Conservation (phyloP, 352 stramenopile genomes). For the Globisporangium nodosum region DNA sequence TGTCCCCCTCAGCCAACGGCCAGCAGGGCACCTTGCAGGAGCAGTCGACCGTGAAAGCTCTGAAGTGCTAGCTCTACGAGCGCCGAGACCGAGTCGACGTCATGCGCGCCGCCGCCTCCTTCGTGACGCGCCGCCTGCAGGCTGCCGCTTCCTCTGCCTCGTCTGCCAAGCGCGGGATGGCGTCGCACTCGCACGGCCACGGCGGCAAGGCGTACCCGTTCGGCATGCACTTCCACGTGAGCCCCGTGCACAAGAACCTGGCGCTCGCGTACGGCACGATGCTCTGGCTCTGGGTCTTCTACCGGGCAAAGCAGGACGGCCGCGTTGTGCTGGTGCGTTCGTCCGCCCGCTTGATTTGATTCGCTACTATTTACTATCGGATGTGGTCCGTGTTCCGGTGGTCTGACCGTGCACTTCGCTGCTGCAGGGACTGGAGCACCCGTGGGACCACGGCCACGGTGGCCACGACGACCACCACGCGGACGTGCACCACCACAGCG, state of each 20-base stretch:
- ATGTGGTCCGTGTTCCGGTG: neutral
- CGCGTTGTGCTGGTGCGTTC: constrained; percentile 61
- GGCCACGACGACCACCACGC: constrained; percentile 33
- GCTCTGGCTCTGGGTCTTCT: constrained; percentile 90
- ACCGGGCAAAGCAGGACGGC: constrained; percentile 84
- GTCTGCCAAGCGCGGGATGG: constrained; percentile 49
- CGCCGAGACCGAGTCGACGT: neutral
- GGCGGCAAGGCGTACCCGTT: constrained; percentile 64
- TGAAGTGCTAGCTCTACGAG: no score
- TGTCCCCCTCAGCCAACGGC: neutral
- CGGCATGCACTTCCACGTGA: constrained; percentile 89
- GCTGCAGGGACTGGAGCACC: constrained; percentile 74
- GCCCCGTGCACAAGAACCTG: constrained; percentile 84
- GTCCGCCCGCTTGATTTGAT: no score
- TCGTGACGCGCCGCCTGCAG: constrained; percentile 45
- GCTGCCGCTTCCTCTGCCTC: constrained; percentile 12
- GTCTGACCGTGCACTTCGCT: neutral
- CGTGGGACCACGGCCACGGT: constrained; percentile 73
- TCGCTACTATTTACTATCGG: no score
- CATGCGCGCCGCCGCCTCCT: constrained; percentile 39
- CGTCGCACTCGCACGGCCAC: constrained; percentile 33
- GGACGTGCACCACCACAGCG: constrained; percentile 30
- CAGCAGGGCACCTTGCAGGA: neutral
- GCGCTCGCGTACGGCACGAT: constrained; percentile 84
- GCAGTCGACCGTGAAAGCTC: no score